Conservation (phyloP, 768 basidiomycete species). For the Epithele typhae region DNA sequence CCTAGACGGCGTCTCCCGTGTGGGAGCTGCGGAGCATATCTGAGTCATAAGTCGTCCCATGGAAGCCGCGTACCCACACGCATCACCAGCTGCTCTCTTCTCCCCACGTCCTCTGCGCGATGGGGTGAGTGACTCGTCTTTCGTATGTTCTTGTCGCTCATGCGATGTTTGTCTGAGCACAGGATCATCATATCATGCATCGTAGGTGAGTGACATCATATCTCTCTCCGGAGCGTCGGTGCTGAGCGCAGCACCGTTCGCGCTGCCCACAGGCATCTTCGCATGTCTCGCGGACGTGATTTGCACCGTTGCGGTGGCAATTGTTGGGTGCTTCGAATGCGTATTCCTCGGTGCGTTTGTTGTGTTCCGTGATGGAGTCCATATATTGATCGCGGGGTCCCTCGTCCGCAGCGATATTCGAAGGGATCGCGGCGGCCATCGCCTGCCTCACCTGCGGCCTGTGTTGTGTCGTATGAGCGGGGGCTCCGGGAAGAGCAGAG, state of each 20-base stretch:
- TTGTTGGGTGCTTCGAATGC: constrained; percentile 13
- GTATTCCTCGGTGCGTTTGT: constrained; percentile 9
- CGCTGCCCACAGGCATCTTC: constrained; percentile 5
- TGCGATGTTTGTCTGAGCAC: neutral
- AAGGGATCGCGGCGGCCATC: constrained; percentile 1
- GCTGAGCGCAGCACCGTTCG: too few relatives aligned
- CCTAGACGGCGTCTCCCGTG: too few relatives aligned
- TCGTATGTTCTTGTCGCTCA: too few relatives aligned
- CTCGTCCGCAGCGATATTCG: constrained; percentile 3
- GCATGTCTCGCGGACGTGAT: constrained; percentile 15
- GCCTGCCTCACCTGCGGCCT: constrained; percentile 12
- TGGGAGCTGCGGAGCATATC: too few relatives aligned
- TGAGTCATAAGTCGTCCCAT: too few relatives aligned
- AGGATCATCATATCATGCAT: constrained; percentile 19
- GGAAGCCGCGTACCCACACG: too few relatives aligned
- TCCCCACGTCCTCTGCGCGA: neutral
- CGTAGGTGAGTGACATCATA: constrained; percentile 3
- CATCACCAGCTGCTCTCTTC: too few relatives aligned
- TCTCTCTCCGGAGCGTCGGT: too few relatives aligned
- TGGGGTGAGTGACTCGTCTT: neutral
- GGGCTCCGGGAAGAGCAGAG: constrained; percentile 6
- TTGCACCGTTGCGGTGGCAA: constrained; percentile 3
- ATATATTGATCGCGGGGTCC: too few relatives aligned
- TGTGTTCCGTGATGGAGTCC: too few relatives aligned
- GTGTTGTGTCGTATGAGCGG: constrained; percentile 9